A percentile compares a stretch with the other conserved stretches of the same genome.
phyloP scores from a whole-genome alignment of 2,329 filamentous ascomycete species.

The Pseudonectria buxi region DNA sequence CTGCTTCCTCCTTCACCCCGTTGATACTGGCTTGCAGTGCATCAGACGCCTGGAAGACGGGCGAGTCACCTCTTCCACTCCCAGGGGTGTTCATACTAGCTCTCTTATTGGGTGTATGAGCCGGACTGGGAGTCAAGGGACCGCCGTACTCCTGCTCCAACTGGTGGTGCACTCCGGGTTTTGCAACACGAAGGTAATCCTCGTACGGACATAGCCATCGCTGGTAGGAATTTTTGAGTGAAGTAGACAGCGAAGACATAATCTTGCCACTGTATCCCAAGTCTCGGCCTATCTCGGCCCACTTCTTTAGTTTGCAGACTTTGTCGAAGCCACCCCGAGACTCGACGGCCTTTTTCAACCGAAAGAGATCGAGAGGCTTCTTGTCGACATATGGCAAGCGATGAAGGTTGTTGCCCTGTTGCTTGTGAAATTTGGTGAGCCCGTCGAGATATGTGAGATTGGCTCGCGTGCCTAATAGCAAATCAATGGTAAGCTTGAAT shows the following conservation, averaged over 20 bases:
- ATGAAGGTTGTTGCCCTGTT: conserved; percentile 89
- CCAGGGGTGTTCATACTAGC: conserved; percentile 54
- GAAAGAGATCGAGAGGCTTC: conserved; percentile 89
- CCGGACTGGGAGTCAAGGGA: conserved; percentile 71
- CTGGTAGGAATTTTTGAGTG: conserved; percentile 95
- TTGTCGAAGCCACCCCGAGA: conserved; percentile 90
- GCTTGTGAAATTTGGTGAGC: conserved; percentile 91
- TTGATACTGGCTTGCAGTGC: conserved; percentile 44
- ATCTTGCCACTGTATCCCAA: conserved; percentile 98
- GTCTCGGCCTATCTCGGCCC: conserved; percentile 96
- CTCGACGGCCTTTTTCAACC: conserved; percentile 94
- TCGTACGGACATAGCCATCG: conserved; percentile 97
- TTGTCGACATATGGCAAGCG: conserved; percentile 96
- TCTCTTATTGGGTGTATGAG: conserved; percentile 63
- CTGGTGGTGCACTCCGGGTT: conserved; percentile 94
- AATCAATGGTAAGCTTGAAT: conserved; percentile 26
- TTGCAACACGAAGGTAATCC: conserved; percentile 83
- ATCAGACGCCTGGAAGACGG: conserved; percentile 52
- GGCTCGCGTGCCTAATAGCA: conserved; percentile 69
- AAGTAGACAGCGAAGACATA: conserved; percentile 97
- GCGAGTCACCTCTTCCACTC: conserved; percentile 57
- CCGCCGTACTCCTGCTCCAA: conserved; percentile 90
- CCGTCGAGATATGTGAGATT: conserved; percentile 96
- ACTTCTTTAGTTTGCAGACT: conserved; percentile 97
- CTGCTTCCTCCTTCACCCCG: conserved; percentile 37